Evolutionary conservation across 2,329 filamentous ascomycete species (phyloP).

Genomic region (Coniochaeta sp.): DNA sequence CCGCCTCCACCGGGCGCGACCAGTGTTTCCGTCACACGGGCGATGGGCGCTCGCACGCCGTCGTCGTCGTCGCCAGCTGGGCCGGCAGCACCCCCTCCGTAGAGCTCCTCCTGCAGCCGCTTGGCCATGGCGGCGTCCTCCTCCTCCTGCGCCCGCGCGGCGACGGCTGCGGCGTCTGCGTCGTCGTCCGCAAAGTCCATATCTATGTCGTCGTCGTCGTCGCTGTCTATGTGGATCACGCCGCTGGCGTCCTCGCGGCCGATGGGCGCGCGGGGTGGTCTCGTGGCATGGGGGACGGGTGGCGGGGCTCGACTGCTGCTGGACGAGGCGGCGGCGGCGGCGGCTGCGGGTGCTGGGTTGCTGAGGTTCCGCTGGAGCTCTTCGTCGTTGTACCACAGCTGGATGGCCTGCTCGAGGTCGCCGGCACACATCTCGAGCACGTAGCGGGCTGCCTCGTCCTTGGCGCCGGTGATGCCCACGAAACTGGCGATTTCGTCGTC

Average conservation of each 20-base stretch:
- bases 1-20: conserved; percentile 53
- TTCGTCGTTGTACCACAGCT: conserved; percentile 84
- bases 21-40: conserved; percentile 83
- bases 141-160: conserved; percentile 55
- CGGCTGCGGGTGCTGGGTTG: conserved; percentile 25
- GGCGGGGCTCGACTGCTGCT: conserved; percentile 11
- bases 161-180: conserved; percentile 30
- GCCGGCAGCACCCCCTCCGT: conserved; percentile 39
- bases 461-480: conserved; percentile 71
- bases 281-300: conserved; percentile 18
- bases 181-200: conserved; percentile 27
- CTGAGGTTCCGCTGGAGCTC: conserved; percentile 52
- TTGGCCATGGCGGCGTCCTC: conserved; percentile 93
- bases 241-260: conserved; percentile 46
- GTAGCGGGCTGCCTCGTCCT: conserved; percentile 65
- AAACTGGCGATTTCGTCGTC: conserved; percentile 67
- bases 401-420: conserved; percentile 77
- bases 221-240: conserved; percentile 71
- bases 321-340: conserved; percentile 14
- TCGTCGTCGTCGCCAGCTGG: conserved; percentile 21
- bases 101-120: conserved; percentile 86
- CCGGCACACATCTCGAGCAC: conserved; percentile 82
- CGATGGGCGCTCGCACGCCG: conserved; percentile 82
- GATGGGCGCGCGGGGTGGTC: conserved; percentile 15
- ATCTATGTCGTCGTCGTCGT: conserved; percentile 43